Evolutionary conservation across 306 rosid species (phyloP).

Genomic region (barrel medic (Medicago truncatula)): DNA sequence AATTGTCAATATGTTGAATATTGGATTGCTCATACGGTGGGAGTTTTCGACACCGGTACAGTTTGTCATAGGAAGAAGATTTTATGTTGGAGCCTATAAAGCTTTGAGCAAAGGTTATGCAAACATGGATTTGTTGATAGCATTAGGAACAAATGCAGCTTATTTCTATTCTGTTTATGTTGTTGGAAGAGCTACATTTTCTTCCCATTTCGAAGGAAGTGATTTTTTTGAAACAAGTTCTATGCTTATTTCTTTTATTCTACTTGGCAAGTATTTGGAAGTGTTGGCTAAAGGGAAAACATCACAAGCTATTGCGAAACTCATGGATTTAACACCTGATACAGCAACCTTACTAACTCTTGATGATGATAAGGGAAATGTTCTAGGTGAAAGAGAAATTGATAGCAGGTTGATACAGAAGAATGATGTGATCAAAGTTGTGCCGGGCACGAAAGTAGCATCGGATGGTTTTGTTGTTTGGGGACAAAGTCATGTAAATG

Average conservation of each 20-base stretch:
- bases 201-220: conserved; percentile 59
- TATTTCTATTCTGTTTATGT: conserved; percentile 83
- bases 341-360: conserved; percentile 59
- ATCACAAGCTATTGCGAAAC: conserved; percentile 85
- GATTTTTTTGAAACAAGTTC: conserved; percentile 92
- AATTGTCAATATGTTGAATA: conserved; percentile 62
- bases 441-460: conserved; percentile 80
- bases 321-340: conserved; percentile 79
- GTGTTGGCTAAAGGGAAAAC: conserved; percentile 86
- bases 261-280: conserved; percentile 83
- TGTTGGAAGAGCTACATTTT: conserved; percentile 61
- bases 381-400: conserved; percentile 57
- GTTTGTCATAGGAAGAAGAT: conserved; percentile 73
- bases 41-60: conserved; percentile 75
- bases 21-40: conserved; percentile 74
- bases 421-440: conserved; percentile 69
- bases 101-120: conserved; percentile 71
- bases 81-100: conserved; percentile 73
- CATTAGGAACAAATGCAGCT: conserved; percentile 88
- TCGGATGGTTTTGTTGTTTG: conserved; percentile 72
- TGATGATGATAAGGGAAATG: conserved; percentile 64
- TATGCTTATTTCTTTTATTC: conserved; percentile 80
- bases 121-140: conserved; percentile 87
- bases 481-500: conserved; percentile 84
- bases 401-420: conserved; percentile 71